Evolutionary conservation across 2,329 filamentous ascomycete genomes (phyloP).

Genomic region (Fusarium verrucosum): DNA sequence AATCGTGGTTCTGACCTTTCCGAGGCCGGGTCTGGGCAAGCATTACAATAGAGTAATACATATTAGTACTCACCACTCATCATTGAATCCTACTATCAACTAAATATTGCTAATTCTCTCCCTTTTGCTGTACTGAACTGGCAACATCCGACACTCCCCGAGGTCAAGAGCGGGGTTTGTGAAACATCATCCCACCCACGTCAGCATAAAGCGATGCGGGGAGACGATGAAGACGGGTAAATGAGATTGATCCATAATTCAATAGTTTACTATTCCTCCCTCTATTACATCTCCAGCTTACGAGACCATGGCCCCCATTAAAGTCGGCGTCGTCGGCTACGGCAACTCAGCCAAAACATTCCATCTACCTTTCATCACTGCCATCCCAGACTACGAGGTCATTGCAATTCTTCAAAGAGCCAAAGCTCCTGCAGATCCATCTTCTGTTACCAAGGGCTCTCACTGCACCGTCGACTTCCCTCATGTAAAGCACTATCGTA

Average conservation of each 20-base stretch:
- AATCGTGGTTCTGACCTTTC: too few relatives aligned
- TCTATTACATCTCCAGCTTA: neutral
- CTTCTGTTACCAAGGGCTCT: conserved; percentile 41
- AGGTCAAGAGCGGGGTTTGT: too few relatives aligned
- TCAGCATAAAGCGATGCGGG: too few relatives aligned
- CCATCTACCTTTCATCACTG: conserved; percentile 60
- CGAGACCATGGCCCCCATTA: conserved; percentile 48
- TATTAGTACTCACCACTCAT: too few relatives aligned
- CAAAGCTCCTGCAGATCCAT: conserved; percentile 47
- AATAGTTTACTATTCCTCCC: neutral
- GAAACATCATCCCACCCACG: too few relatives aligned
- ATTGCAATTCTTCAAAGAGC: conserved; percentile 60
- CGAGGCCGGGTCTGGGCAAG: too few relatives aligned
- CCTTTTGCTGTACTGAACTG: too few relatives aligned
- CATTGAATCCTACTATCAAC: too few relatives aligned
- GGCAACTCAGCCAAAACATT: conserved; percentile 59
- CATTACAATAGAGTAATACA: too few relatives aligned
- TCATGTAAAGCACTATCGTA: conserved; percentile 64
- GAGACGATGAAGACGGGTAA: too few relatives aligned
- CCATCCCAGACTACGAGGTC: conserved; percentile 57
- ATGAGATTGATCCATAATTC: neutral
- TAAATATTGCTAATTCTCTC: too few relatives aligned
- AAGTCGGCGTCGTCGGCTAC: conserved; percentile 61
- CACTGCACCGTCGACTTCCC: conserved; percentile 62
- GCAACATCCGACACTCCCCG: too few relatives aligned